A percentile compares a stretch with the other conserved stretches of the same genome.
These are phyloP conservation scores for Zymoseptoria brevis DNA, from an alignment of 2,329 filamentous ascomycete species.

Conservation along the genomic window DNA sequence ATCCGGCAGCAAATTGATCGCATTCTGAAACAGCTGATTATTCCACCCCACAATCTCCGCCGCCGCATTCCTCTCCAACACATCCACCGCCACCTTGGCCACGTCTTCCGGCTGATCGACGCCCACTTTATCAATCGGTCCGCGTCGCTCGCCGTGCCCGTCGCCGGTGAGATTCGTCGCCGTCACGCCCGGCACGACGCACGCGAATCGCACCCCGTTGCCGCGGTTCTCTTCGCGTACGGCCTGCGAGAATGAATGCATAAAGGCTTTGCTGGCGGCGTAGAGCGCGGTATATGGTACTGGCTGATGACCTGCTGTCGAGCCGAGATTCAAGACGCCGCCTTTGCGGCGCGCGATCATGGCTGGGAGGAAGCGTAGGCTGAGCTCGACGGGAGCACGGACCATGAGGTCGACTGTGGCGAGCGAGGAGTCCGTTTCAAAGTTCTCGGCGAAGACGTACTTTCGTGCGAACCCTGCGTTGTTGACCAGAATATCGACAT, in stretches of 20 bases:
- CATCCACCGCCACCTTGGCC: conserved; percentile 2
- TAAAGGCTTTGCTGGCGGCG: conserved; percentile 1
- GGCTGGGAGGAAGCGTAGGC: neutral
- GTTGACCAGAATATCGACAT: neutral
- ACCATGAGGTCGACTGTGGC: neutral
- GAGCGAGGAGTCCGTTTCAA: neutral
- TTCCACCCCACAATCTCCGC: conserved; percentile 4
- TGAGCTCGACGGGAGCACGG: conserved; percentile 1
- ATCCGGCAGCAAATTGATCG: neutral
- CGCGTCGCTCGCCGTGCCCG: neutral
- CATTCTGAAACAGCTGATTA: conserved; percentile 1
- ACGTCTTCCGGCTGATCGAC: conserved; percentile 1
- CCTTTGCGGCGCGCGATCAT: neutral
- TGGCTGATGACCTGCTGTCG: neutral
- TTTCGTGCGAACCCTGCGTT: conserved; percentile 43
- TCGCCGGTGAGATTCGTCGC: conserved; percentile 1
- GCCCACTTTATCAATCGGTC: neutral
- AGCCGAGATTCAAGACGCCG: conserved; percentile 1
- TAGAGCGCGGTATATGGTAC: neutral
- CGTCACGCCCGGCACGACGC: neutral
- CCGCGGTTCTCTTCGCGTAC: neutral
- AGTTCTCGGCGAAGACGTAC: conserved; percentile 29
- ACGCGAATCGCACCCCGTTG: neutral
- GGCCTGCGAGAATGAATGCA: neutral
- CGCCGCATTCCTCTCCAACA: conserved; percentile 1